phyloP scores from a whole-genome alignment of 139 green algal species.

The Volvox africanus region DNA sequence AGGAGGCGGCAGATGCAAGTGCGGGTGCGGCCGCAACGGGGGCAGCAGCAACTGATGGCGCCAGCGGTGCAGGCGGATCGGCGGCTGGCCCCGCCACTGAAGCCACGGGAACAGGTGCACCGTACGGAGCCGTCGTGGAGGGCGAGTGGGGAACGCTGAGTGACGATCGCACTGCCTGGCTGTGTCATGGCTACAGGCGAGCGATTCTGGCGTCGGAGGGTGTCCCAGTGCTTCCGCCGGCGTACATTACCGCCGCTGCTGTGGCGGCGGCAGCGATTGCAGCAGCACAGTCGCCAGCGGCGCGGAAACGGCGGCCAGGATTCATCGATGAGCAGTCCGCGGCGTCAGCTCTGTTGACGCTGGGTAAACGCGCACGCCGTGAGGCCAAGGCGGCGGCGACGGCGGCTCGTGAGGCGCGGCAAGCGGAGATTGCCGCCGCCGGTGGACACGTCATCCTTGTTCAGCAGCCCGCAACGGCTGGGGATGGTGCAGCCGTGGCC shows the following conservation, averaged over 20 bases:
- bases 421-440: slow-evolving; percentile 24
- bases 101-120: neutral
- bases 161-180: slow-evolving; percentile 30
- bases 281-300: neutral
- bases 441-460: slow-evolving; percentile 16
- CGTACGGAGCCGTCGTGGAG: slow-evolving; percentile 1
- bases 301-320: slow-evolving; percentile 35
- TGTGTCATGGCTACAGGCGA: slow-evolving; percentile 45
- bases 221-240: slow-evolving; percentile 17
- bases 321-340: slow-evolving; percentile 42
- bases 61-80: neutral
- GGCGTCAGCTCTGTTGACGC: slow-evolving; percentile 35
- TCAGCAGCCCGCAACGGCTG: neutral
- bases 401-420: slow-evolving; percentile 28
- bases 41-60: neutral
- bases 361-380: slow-evolving; percentile 6
- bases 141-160: slow-evolving; percentile 38
- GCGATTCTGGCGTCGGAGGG: slow-evolving; percentile 30
- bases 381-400: slow-evolving; percentile 35
- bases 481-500: neutral
- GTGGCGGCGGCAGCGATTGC: slow-evolving; percentile 3
- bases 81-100: neutral
- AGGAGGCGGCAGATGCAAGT: neutral
- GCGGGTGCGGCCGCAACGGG: neutral
- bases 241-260: slow-evolving; percentile 19